Evolutionary conservation across 192 early-diverging fungal genomes (phyloP), one percentile per base, ranked within the genome.

Genomic region (Funneliformis geosporum): DNA sequence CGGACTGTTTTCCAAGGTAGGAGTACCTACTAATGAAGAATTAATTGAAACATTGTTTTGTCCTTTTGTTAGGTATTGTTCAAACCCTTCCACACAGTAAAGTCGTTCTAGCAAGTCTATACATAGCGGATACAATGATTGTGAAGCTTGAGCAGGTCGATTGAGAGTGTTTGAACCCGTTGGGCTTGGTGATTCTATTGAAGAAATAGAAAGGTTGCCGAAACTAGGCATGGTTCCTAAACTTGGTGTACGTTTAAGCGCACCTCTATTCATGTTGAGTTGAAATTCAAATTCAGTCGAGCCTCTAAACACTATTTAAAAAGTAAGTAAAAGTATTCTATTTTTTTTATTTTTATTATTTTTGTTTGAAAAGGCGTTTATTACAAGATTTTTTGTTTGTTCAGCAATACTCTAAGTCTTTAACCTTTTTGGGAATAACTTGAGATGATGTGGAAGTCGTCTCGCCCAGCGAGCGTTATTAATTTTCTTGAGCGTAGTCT

Each of bases 111-210:
- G 82, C 12, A 93, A 86, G 65, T 90, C 88, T 42, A 89, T 83
- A 85, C 92, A 93, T 11, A 86, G 88, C 78, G 93, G 92, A 82
- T 93, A 94, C 73, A 94, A 86, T 3, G 93, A 94, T 25, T 85
- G 70, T 46, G 79, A 74, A 2, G 77, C 73, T 7, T 81, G 62
- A 50, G 84, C 79, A 27, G 80, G 82, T 81, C 85, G 80, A 64
- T 85, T 87, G 28, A 79, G 33, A 21, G 83, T 83, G 27, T 84
- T 85, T 62, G 82, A 80, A 42, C 81, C 79, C 0, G 82, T 83
- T 21, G 85, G 82, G 38, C 72, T 67, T n/a, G 82, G 82, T 9
- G 80, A 64, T 23, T 86, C 85, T 46, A 85, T 87, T 61, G 81
- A 42, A 44, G 73, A 67, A 42, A 76, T 70, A 28, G 73, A 67